These are phyloP conservation scores for Fusarium bactridioides DNA, from an alignment of 2,329 filamentous ascomycete species.

Conservation along the genomic window DNA sequence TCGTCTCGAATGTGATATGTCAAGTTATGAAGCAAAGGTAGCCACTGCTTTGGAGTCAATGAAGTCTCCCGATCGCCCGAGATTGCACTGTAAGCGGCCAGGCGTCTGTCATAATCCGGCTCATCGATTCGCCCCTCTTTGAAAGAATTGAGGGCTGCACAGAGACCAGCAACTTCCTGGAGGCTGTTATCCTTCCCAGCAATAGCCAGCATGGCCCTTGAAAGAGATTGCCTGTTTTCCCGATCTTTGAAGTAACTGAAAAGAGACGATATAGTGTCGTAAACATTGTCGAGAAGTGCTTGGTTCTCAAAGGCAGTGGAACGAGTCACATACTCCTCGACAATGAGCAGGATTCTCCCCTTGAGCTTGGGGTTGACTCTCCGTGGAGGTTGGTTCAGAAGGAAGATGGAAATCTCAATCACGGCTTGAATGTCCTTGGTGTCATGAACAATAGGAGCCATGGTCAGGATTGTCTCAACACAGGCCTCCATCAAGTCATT, in stretches of 20 bases:
- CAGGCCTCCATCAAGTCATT: constrained; percentile 81
- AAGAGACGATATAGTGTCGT: constrained; percentile 77
- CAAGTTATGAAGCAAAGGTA: constrained; percentile 87
- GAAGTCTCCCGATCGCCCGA: constrained; percentile 66
- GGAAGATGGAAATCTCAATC: constrained; percentile 79
- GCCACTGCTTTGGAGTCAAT: constrained; percentile 80
- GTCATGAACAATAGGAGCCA: constrained; percentile 74
- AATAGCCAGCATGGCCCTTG: constrained; percentile 75
- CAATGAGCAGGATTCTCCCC: constrained; percentile 77
- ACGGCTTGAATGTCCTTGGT: constrained; percentile 77
- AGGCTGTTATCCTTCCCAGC: constrained; percentile 69
- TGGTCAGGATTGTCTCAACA: constrained; percentile 79
- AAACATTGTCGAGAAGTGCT: constrained; percentile 69
- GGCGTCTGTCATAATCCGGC: constrained; percentile 84
- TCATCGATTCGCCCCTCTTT: constrained; percentile 77
- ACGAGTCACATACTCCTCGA: constrained; percentile 80
- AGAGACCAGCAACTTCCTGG: constrained; percentile 71
- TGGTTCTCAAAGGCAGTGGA: constrained; percentile 54
- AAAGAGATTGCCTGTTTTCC: constrained; percentile 76
- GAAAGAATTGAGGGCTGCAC: constrained; percentile 82
- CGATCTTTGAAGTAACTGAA: constrained; percentile 92
- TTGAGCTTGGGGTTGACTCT: constrained; percentile 86
- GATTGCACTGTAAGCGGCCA: constrained; percentile 78
- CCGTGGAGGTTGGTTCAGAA: constrained; percentile 85
- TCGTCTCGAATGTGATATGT: constrained; percentile 85